Conservation (phyloP, 306 rosid genomes). For the Erythrophleum fordii region DNA sequence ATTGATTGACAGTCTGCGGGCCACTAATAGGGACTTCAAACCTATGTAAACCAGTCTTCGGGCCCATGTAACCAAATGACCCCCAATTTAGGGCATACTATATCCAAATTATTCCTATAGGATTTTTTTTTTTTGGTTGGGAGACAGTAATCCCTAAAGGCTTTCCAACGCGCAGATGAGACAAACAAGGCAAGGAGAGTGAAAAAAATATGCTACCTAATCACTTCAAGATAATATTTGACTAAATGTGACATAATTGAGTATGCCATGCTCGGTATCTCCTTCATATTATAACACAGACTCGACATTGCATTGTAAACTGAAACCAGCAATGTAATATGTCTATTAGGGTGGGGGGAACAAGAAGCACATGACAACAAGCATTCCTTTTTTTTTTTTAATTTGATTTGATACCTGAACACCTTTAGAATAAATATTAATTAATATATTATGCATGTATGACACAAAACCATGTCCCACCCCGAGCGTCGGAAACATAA, state of each 20-base stretch:
- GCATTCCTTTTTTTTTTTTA: not conserved
- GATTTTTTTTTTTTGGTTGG: not conserved
- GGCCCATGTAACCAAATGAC: conserved; percentile 8
- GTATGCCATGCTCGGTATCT: conserved; percentile 20
- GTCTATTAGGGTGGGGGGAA: not conserved
- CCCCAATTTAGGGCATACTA: not conserved
- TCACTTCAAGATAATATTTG: not conserved
- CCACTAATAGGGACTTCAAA: conserved; percentile 23
- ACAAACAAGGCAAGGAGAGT: conserved; percentile 17
- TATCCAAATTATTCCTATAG: conserved; percentile 20
- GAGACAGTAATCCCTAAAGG: not conserved
- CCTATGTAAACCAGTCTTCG: not conserved
- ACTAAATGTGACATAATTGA: not conserved
- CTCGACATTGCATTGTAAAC: conserved; percentile 33
- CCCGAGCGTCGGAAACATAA: conserved; percentile 1
- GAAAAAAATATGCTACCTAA: not conserved
- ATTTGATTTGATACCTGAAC: not conserved
- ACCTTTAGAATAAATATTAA: not conserved
- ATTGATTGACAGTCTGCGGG: conserved; percentile 17
- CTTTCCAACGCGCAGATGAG: not conserved
- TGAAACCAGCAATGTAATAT: conserved; percentile 18
- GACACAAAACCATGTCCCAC: not conserved
- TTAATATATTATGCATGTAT: conserved; percentile 4
- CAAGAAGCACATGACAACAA: conserved; percentile 9
- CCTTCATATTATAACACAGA: conserved; percentile 28